Conservation (phyloP, 345 rosid genomes). For the Angophora floribunda region DNA sequence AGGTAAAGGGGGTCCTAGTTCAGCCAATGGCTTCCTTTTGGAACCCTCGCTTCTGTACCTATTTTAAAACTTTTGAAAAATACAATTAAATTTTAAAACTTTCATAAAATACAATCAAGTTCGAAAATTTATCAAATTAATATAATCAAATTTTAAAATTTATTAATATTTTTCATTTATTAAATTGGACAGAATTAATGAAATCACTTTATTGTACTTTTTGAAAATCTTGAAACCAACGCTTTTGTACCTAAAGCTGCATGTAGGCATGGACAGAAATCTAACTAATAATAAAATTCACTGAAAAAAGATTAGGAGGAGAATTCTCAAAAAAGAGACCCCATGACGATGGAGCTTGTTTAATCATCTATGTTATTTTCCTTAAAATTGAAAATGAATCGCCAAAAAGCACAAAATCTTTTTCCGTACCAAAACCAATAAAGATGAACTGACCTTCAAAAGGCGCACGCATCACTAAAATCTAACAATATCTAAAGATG, state of each 20-base stretch:
- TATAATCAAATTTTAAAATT: no score
- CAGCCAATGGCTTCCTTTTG: neutral
- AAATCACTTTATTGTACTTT: rapidly evolving
- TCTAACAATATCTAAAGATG: neutral
- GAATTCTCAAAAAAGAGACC: neutral
- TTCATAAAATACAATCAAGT: no score
- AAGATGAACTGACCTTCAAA: neutral
- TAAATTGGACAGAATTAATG: no score
- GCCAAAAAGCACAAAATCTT: neutral
- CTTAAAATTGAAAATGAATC: neutral
- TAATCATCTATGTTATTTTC: neutral
- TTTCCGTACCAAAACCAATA: neutral
- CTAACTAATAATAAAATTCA: neutral
- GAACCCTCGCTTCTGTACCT: neutral
- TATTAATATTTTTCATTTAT: rapidly evolving
- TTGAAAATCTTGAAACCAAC: rapidly evolving
- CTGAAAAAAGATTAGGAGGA: neutral
- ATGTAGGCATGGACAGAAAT: neutral
- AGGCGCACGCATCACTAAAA: neutral
- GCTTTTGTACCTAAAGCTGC: neutral
- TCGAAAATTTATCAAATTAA: no score
- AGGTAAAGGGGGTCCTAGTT: neutral
- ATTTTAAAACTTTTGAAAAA: rapidly evolving
- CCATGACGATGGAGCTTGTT: neutral
- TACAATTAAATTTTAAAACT: rapidly evolving